Base-by-base conservation (phyloP, 768 basidiomycete species). In the Boletales sp. region DNA sequence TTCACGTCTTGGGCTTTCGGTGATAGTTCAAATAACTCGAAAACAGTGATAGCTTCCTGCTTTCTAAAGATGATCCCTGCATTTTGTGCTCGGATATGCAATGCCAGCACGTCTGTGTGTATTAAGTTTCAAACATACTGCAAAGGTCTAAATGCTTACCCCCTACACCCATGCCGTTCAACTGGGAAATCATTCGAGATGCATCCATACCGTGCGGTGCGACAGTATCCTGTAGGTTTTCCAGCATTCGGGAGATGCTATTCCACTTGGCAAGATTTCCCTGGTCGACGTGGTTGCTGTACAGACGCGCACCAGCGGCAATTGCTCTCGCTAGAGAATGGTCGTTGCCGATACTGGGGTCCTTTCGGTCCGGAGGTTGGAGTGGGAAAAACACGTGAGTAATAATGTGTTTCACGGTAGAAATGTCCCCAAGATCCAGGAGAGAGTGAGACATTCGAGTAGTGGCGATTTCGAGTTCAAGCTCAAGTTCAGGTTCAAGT, bases 11-110 rank as follows among this genome's bases (percentile, higher is more conserved):
- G 49, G 3, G 67, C 59, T 11, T 52, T 50, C 0, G 75, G 71
- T 6, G 74, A 74, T 5, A 70, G 70, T 51, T 80, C 75, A 44
- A 81, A 80, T 11, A 61, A 19, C 21, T 44, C 44, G 15, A 44
- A 44, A 14, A 44, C n/a, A 15, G 44, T 35, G 19, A n/a, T 11
- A 12, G 14, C 61, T 52, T 53, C 19, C 9, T 50, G 31, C 44
- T 59, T 61, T 40, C 70, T 65, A 12, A 75, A 50, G 11, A 80
- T 59, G 1, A 81, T 46, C n/a, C 64, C 75, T 0, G 79, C 76
- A 40, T 81, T 81, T 49, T 80, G 79, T 2, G 69, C 67, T 8
- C 65, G 63, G 21, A 81, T 65, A 8, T 67, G 63, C 35, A 78
- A 63, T 12, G 62, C 62, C 14, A 72, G 46, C 19, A 69, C 58